Conservation (phyloP, 371 early-diverging fungal species). For the Nosema granulosis region DNA sequence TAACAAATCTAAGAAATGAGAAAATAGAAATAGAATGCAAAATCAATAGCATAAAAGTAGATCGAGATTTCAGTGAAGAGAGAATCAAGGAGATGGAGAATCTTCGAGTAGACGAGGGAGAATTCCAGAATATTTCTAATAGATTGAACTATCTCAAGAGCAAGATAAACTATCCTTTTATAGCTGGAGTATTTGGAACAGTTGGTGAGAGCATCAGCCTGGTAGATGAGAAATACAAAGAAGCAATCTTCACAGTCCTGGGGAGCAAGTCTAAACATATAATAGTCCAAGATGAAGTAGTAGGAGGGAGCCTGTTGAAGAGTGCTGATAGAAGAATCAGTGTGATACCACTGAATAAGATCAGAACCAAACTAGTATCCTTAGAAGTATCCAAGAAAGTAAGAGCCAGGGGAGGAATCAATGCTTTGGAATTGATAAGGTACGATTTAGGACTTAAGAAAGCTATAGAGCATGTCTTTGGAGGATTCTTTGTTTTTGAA, state of each 20-base stretch:
- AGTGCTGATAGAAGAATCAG: constrained; percentile 78
- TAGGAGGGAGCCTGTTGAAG: constrained; percentile 77
- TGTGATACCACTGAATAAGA: constrained; percentile 92
- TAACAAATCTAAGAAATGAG: constrained; percentile 27
- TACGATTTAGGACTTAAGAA: constrained; percentile 71
- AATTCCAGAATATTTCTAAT: neutral
- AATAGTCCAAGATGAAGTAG: constrained; percentile 83
- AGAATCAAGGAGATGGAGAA: constrained; percentile 29
- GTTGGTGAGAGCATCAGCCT: constrained; percentile 62
- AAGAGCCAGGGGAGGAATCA: constrained; percentile 61
- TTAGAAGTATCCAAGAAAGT: constrained; percentile 68
- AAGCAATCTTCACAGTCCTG: constrained; percentile 63
- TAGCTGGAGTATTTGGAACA: constrained; percentile 68
- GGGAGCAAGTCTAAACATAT: constrained; percentile 61
- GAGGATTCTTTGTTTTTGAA: constrained; percentile 73
- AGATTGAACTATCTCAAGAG: constrained; percentile 41
- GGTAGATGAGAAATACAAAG: constrained; percentile 66
- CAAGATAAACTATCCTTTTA: constrained; percentile 63
- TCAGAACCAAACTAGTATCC: constrained; percentile 65
- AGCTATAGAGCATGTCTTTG: constrained; percentile 91
- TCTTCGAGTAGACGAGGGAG: constrained; percentile 28
- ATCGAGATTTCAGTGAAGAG: constrained; percentile 12
- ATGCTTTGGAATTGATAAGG: constrained; percentile 76
- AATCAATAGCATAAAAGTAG: constrained; percentile 1
- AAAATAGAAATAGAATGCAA: constrained; percentile 38